Evolutionary conservation across 495 filamentous ascomycete species (phyloP).

Genomic region (Xylaria longipes): DNA sequence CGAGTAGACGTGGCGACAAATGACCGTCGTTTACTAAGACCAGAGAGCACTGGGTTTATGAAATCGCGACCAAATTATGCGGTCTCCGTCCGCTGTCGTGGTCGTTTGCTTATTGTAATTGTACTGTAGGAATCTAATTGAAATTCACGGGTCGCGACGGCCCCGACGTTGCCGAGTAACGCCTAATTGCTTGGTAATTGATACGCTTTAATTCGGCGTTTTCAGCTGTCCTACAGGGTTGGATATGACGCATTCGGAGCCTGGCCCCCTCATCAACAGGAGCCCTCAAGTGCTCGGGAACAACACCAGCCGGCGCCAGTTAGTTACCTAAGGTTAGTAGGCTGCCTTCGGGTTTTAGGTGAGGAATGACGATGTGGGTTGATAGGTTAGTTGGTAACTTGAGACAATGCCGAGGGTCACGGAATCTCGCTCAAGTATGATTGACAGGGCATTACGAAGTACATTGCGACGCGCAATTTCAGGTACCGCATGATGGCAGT

Average conservation of each 20-base stretch:
- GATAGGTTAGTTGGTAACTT: constrained; percentile 6
- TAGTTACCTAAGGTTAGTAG: neutral
- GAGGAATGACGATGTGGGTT: constrained; percentile 4
- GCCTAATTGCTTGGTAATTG: constrained; percentile 20
- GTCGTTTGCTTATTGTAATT: constrained; percentile 4
- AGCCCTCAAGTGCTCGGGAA: constrained; percentile 4
- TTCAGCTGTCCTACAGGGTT: neutral
- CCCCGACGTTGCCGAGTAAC: constrained; percentile 1
- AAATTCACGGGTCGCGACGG: neutral
- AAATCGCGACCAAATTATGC: neutral
- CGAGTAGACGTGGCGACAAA: neutral
- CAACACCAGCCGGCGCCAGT: neutral
- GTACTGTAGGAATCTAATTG: neutral
- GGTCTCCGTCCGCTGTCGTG: no score
- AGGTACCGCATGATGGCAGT: constrained; percentile 22
- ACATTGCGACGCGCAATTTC: constrained; percentile 23
- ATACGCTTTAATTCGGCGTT: constrained; percentile 6
- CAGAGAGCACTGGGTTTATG: neutral
- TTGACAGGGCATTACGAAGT: constrained; percentile 9
- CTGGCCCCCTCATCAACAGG: neutral
- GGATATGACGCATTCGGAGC: neutral
- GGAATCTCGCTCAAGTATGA: constrained; percentile 9
- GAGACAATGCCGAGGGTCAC: constrained; percentile 20
- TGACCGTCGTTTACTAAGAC: neutral
- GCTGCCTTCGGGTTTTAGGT: neutral